Percentiles rank a stretch among this genome's conserved stretches.
Evolutionary conservation across 2,329 filamentous ascomycete species (phyloP).

Genomic region (Parafenestella ontariensis): DNA sequence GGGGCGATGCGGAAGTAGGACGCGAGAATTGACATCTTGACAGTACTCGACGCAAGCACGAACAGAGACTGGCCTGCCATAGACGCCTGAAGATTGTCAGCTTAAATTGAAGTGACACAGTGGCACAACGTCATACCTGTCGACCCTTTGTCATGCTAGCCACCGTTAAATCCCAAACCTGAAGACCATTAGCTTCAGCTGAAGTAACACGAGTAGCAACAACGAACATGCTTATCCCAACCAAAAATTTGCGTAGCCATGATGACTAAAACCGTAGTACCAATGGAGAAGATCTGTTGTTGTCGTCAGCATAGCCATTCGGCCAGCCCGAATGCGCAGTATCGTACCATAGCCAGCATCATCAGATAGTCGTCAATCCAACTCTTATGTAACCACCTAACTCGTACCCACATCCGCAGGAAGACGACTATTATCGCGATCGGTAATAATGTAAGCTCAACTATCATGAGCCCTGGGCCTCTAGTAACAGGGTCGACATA

Average conservation of each 20-base stretch:
- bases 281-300: conserved; percentile 40
- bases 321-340: conserved; percentile 10
- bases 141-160: no score
- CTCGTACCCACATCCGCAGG: conserved; percentile 45
- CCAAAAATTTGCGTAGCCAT: conserved; percentile 47
- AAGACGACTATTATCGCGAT: conserved; percentile 46
- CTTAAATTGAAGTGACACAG: conserved; percentile 23
- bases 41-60: conserved; percentile 47
- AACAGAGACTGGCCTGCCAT: conserved; percentile 49
- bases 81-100: conserved; percentile 41
- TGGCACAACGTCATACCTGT: conserved; percentile 21
- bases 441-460: conserved; percentile 46
- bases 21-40: conserved; percentile 49
- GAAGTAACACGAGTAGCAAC: no score
- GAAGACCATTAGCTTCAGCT: no score
- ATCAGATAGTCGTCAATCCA: conserved; percentile 51
- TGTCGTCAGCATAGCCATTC: conserved; percentile 25
- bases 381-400: conserved; percentile 47
- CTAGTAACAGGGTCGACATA: conserved; percentile 53
- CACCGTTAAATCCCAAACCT: no score
- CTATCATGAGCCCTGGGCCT: conserved; percentile 52
- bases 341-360: conserved; percentile 45
- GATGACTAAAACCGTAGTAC: conserved; percentile 43
- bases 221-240: conserved; percentile 21
- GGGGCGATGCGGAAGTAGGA: conserved; percentile 51